Percentiles rank a stretch among this genome's conserved stretches.
Evolutionary conservation across 2,329 filamentous ascomycete species (phyloP).

Genomic region (Fusarium citri): DNA sequence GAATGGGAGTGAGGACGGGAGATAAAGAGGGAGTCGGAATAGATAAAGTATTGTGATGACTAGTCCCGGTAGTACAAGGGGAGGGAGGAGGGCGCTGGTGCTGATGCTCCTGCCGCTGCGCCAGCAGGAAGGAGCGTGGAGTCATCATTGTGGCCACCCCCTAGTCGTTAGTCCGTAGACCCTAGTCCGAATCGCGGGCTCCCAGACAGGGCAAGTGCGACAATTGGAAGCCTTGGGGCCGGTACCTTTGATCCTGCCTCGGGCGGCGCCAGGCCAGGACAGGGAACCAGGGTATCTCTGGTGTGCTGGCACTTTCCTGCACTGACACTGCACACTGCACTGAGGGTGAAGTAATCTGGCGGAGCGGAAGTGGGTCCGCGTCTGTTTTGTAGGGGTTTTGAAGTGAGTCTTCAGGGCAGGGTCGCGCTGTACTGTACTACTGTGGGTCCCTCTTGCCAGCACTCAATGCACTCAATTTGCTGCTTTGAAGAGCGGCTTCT

Average conservation of each 20-base stretch:
- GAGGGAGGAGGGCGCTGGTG: slow-evolving; percentile 34
- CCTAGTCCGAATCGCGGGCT: slow-evolving; percentile 30
- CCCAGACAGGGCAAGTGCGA: slow-evolving; percentile 38
- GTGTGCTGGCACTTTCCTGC: slow-evolving; percentile 37
- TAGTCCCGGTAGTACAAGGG: slow-evolving; percentile 34
- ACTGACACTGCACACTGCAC: background rate
- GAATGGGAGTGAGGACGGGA: slow-evolving; percentile 30
- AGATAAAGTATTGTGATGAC: slow-evolving; percentile 40
- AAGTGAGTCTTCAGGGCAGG: slow-evolving; percentile 26
- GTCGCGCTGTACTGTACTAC: background rate
- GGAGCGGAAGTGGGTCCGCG: slow-evolving; percentile 35
- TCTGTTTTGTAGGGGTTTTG: slow-evolving; percentile 24
- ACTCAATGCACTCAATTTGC: slow-evolving; percentile 3
- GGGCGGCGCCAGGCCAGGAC: slow-evolving; percentile 1
- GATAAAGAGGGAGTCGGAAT: slow-evolving; percentile 40
- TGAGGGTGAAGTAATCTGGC: slow-evolving; percentile 33
- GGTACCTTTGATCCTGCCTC: slow-evolving; percentile 31
- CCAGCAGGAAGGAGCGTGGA: slow-evolving; percentile 47
- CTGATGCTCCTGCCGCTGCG: slow-evolving; percentile 39
- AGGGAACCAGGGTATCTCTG: slow-evolving; percentile 7
- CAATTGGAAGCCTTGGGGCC: slow-evolving; percentile 33
- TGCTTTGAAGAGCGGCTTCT: slow-evolving; percentile 4
- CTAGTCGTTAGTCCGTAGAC: slow-evolving; percentile 1
- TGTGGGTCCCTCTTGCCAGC: background rate
- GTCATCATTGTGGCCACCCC: slow-evolving; percentile 46